Evolutionary conservation across 345 rosid genomes (phyloP), one percentile per base, ranked within the genome.

Genomic region (Carallia brachiata): DNA sequence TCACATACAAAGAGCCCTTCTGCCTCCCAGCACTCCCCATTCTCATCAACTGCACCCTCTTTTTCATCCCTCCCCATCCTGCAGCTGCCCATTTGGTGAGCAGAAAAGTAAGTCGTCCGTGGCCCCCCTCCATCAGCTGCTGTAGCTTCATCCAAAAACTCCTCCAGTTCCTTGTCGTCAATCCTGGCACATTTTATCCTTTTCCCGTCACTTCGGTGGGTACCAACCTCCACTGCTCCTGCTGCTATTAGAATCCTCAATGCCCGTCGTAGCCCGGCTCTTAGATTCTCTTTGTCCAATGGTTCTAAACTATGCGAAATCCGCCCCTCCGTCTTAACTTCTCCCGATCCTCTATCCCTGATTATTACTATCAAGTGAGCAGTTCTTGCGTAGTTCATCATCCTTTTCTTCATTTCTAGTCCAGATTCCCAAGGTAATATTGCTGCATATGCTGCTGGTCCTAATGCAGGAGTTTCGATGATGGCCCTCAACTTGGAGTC

Each of bases 21-120:
- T 18, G 93, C 87, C 79, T 88, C 93, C 90, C 90, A 88, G 52
- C 83, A 86, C 83, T 88, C 89, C 10, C 90, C 88, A 2, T 77
- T 78, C 74, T 72, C 82, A 70, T 86, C 89, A 28, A 89, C 82
- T 2, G 89, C 94, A 8, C 91, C 94, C 39, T 82, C 82, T 54
- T 73, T 72, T 17, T 70, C 74, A n/a, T 52, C 73, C 8, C 6
- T 30, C 60, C 89, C 94, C 86, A 89, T 89, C 77, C 82, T 83
- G 68, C 93, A 86, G 60, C 93, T 89, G 32, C 93, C 84, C 93
- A 88, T 84, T 70, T 86, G 94, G 75, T 89, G 94, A 0, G 91
- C 94, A 0, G 94, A 82, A 65, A 66, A 30, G 74, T 81, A 75
- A 0, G 73, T 1, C 69, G 58, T 52, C 89, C 91, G 84, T 1